Evolutionary conservation across 345 rosid genomes (phyloP), one percentile per base, ranked within the genome.

Genomic region (Camelina neglecta): DNA sequence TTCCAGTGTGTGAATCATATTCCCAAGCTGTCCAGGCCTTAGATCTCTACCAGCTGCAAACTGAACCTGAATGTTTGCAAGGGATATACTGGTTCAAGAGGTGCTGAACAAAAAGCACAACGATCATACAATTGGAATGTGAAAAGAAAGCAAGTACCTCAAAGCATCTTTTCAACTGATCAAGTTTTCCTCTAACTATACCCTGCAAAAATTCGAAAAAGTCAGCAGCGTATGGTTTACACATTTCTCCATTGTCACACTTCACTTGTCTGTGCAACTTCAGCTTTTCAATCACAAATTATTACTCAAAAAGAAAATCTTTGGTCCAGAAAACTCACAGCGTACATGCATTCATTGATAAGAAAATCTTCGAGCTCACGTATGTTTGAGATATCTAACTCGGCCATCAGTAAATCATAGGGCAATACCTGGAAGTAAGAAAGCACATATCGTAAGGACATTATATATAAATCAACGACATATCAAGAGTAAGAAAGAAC

Each of bases 321-420:
- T n/a, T 59, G 16, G 41, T 29, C 31, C 10, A 73, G 68, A 72
- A 70, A 39, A 86, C 98, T 49, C 80, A 91, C 98, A 86, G 79
- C 87, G 70, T 90, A 91, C 97, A 93, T 93, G 82, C 98, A 91
- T 72, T 91, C 97, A 48, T 93, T 93, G 69, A 93, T 93, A 53
- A 93, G 97, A 84, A 93, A 93, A 84, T 91, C 98, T 75, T 93
- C 97, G 69, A 91, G 98, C 71, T 93, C 88, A 72, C 98, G 93
- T 5, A 93, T 93, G 82, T 93, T 93, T 58, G 85, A 66, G 71
- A 93, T 87, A 72, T 93, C 98, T 61, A 93, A 79, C 75, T 87
- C 98, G 79, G 64, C 88, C 98, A 91, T 91, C 66, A 93, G 88
- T 74, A 79, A 85, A 84, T 90, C 88, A 84, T 93, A 93, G 12